Evolutionary conservation across 805 yeast genomes (phyloP), one percentile per base, ranked within the genome.

Genomic region (Wickerhamiella australiensis): DNA sequence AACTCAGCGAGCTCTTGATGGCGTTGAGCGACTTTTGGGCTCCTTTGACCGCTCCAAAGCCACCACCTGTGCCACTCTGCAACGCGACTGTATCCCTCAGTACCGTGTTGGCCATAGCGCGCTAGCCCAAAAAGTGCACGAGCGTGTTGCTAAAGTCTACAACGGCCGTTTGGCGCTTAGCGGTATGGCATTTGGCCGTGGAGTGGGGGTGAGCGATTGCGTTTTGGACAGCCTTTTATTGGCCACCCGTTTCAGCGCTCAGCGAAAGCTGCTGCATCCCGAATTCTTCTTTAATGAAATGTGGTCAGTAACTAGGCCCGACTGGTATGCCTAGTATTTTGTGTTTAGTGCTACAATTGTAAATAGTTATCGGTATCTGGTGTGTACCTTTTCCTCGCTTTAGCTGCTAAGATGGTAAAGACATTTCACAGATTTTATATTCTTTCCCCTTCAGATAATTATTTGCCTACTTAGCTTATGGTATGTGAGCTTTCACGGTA

Each of bases 171-270:
- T 80, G 12, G 73, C 78, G 0, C 59, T 83, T 2, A 87, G 92
- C 17, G 96, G 96, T 0, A 85, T 84, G 79, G 71, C 79, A 2
- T 78, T 83, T 55, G 83, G 86, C 7, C 76, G 74, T 41, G 90
- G 94, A 1, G 79, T 85, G 7, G 96, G 96, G 1, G 88, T 88
- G 1, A 95, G 95, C 1, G 96, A 88, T 65, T 82, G 88, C 54
- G 80, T 85, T 1, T 63, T 76, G 27, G 78, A 79, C 58, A 75
- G 82, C 2, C 71, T 82, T 49, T 73, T 71, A 45, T 76, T 71
- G 50, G 92, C 88, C 4, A 55, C 62, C n/a, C 53, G 65, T 35
- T 61, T 65, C 56, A 45, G 54, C 41, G 55, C 50, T 18, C 62
- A 62, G 52, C 55, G 66, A 20, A 54, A 56, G 54, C 56, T 59